Base-by-base conservation (phyloP, 139 green algal species). In the Chlamydomonas sphaeroides region DNA sequence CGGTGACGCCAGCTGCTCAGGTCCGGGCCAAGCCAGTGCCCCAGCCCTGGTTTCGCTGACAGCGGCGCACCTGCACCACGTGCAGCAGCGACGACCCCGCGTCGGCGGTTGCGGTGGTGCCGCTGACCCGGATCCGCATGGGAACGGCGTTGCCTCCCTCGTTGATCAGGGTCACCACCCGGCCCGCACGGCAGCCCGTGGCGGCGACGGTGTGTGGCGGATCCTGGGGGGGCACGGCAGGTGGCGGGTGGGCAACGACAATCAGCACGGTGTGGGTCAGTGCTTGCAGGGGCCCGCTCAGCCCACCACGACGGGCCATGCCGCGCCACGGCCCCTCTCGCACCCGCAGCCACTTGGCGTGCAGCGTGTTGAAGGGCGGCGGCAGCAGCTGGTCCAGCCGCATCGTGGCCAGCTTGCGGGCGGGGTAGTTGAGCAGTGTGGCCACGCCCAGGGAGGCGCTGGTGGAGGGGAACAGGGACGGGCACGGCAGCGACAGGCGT, bases 271-370 rank as follows among this genome's bases (percentile, higher is more conserved):
- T 10, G 14, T 53, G 45, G 45, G 53, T 62, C 15, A 30, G 5
- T 2, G 53, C 10, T 10, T 62, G 21, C 18, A 5, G 6, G 21
- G 23, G 23, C 53, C 6, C 15, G 18, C 5, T 28, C 28, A 8
- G 61, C 7, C 5, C 30, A 20, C 28, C n/a, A 68, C 10, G 61
- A 8, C n/a, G 11, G 11, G 14, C 39, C 10, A 35, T 38, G 53
- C 21, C 10, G 25, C 15, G 6, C 15, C 23, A 62, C 21, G 18
- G 21, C 53, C 0, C 20, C 15, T 10, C 53, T 32, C 41, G 71
- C 49, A 90, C 86, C 81, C 84, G 69, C 30, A 91, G 72, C 70
- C 82, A 91, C n/a, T 81, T 84, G 11, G 74, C 59, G 66, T 91
- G 88, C 59, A 89, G 66, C 49, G 80, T 53, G n/a, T 68, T 62